Percentiles rank a stretch among this genome's conserved stretches.
Evolutionary conservation across 2,329 filamentous ascomycete genomes (phyloP).

Genomic region (Fusarium vanettenii): DNA sequence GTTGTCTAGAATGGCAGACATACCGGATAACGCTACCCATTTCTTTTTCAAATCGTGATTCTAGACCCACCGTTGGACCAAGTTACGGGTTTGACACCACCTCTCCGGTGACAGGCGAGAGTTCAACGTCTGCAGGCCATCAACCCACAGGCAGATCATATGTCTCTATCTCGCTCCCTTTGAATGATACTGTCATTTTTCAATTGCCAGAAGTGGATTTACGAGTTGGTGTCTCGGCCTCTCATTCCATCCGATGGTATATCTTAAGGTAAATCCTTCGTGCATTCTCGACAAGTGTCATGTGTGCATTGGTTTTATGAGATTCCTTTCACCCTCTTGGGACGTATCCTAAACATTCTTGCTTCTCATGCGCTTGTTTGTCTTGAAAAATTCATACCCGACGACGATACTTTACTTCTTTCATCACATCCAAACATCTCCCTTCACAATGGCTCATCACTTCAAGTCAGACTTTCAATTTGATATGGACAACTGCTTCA

Average conservation of each 20-base stretch:
- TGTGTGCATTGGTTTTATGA: neutral
- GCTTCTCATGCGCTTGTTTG: neutral
- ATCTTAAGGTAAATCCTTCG: neutral
- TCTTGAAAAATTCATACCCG: neutral
- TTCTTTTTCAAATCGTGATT: neutral
- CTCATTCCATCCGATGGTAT: neutral
- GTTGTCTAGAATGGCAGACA: neutral
- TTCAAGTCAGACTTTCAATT: conserved; percentile 48
- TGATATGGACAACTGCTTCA: conserved; percentile 53
- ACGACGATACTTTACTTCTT: neutral
- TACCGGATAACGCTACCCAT: neutral
- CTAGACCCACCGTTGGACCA: neutral
- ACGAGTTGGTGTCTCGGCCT: neutral
- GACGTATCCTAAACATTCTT: neutral
- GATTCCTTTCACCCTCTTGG: neutral
- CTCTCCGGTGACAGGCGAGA: neutral
- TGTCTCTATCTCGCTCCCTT: neutral
- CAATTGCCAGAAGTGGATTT: neutral
- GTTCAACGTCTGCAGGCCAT: neutral
- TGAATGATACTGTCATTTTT: neutral
- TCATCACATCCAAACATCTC: neutral
- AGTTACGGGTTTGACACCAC: neutral
- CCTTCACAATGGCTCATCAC: conserved; percentile 1
- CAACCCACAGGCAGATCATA: neutral
- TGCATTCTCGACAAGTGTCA: neutral